Conservation (phyloP, 257 asterid genomes). For the Solanum virginianum region DNA sequence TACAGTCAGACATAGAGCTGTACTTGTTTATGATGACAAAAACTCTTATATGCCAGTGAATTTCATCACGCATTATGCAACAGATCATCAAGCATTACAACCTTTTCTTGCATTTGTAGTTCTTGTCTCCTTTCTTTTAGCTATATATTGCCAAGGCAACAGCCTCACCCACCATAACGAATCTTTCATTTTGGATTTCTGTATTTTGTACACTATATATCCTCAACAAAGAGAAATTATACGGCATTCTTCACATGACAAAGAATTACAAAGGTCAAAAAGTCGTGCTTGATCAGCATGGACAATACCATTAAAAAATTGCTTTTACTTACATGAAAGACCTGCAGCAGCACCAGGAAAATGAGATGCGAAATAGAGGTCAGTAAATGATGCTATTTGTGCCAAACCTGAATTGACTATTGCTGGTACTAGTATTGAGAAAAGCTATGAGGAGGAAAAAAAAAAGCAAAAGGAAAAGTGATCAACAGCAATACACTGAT, state of each 20-base stretch:
- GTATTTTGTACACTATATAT: background rate
- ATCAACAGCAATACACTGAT: background rate
- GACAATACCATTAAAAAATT: background rate
- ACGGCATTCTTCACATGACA: background rate
- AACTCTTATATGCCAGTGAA: background rate
- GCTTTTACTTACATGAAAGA: conserved; percentile 31
- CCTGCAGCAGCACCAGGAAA: conserved; percentile 35
- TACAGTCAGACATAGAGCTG: background rate
- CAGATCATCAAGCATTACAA: background rate
- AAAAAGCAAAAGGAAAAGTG: background rate
- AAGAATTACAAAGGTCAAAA: background rate
- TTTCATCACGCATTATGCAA: background rate
- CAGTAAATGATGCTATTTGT: conserved; percentile 36
- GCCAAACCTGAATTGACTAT: conserved; percentile 29
- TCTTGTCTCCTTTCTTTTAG: background rate
- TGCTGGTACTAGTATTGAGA: conserved; percentile 35
- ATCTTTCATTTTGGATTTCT: background rate
- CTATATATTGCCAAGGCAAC: background rate
- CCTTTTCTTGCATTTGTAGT: background rate
- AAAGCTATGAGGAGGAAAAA: conserved; percentile 14
- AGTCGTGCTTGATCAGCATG: background rate
- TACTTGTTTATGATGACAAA: background rate
- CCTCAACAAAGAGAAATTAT: background rate
- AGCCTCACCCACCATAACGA: background rate
- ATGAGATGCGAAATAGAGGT: conserved; percentile 34